Evolutionary conservation across 805 yeast species (phyloP), one percentile per base, ranked within the genome.

Genomic region (Hyphopichia homilentoma): DNA sequence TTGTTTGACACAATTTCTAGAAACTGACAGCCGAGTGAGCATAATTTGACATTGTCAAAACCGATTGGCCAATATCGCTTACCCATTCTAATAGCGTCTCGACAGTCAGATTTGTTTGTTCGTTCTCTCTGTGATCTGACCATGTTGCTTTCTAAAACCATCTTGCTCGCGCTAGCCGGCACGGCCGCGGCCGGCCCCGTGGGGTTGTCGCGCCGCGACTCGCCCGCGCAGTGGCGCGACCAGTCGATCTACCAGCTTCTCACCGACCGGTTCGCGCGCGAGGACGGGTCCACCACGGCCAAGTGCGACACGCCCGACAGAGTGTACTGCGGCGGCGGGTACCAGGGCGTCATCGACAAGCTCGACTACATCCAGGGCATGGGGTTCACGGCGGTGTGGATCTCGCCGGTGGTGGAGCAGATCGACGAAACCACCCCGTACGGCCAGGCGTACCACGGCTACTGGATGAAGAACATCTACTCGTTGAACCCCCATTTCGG

Each of bases 361-460:
- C 22, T 21, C 11, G 22, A 21, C 22, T 21, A 21, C 11, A 21
- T 21, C 11, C 22, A 21, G 11, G 11, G 11, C 11, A 21, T 21
- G 22, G 22, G 22, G 11, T 21, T 21, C 11, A 21, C 22, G 8
- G 22, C 22, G 8, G 11, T 21, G 8, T 21, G 22, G 22, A 21
- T 21, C 22, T 21, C 22, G 11, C 22, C 22, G 17, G 20, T 27
- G 16, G 29, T 27, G 8, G 19, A 27, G 19, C 29, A 27, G 17
- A 27, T 27, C 17, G 21, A 19, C n/a, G 29, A 16, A 4, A 13
- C n/a, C 11, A 27, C 29, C 16, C 11, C 17, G 16, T 27, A 16
- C n/a, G 29, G 29, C n/a, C 11, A 27, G 7, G 20, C 29, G 3
- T 27, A 9, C 29, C 29, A 27, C 17, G 29, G 29, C n/a, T 27